These are phyloP conservation scores for Pseudozyma pruni DNA, from an alignment of 1,284 basidiomycete species.

Conservation along the genomic window DNA sequence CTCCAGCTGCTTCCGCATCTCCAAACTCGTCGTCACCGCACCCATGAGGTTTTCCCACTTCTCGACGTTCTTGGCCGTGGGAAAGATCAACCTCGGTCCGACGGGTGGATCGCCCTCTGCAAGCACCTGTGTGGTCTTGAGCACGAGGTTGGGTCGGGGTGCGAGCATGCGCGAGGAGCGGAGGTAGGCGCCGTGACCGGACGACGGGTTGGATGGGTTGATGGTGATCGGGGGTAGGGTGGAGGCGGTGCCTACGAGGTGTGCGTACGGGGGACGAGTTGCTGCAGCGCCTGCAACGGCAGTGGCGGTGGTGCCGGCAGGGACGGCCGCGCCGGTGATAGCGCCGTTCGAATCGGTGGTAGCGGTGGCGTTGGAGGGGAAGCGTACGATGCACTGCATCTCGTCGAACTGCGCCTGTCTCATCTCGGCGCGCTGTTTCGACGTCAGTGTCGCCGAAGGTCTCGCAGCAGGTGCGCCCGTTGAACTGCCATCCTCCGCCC, in stretches of 20 bases:
- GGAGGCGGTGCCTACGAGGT: constrained; percentile 63
- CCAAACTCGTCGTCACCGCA: constrained; percentile 63
- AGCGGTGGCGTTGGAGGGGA: constrained; percentile 28
- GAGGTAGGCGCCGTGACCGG: constrained; percentile 63
- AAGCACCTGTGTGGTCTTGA: constrained; percentile 56
- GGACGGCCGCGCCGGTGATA: not conserved
- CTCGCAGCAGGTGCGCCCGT: constrained; percentile 8
- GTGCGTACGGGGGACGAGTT: constrained; percentile 58
- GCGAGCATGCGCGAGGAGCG: constrained; percentile 64
- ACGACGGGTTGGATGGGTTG: constrained; percentile 43
- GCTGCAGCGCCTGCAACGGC: constrained; percentile 6
- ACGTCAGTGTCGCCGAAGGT: constrained; percentile 35
- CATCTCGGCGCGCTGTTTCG: constrained; percentile 55
- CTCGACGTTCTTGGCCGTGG: constrained; percentile 63
- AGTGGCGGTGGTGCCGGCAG: not conserved
- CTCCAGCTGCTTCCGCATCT: constrained; percentile 65
- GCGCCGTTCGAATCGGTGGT: constrained; percentile 4
- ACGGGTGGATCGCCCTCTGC: constrained; percentile 58
- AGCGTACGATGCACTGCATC: constrained; percentile 62
- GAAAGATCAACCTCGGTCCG: constrained; percentile 60
- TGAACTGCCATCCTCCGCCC: constrained; percentile 24
- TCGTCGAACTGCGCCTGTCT: constrained; percentile 63
- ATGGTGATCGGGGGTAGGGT: constrained; percentile 57
- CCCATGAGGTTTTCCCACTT: constrained; percentile 67
- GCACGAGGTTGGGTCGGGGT: constrained; percentile 57